These are phyloP conservation scores for Aspergillus viridinutans DNA, from an alignment of 2,329 filamentous ascomycete species.

Conservation along the genomic window DNA sequence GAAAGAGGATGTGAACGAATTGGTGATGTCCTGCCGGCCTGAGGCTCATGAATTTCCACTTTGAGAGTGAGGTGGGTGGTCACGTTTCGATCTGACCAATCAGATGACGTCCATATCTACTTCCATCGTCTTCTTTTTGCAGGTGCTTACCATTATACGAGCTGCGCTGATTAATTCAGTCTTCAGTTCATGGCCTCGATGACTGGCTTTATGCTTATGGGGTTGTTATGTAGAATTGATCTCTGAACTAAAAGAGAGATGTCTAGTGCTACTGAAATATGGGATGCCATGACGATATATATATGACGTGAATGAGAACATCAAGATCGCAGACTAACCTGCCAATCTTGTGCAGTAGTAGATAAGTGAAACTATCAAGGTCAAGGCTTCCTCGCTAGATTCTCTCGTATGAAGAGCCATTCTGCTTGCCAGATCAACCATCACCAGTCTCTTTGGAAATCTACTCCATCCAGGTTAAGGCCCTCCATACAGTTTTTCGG, in stretches of 20 bases:
- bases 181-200: neutral
- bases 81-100: neutral
- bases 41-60: neutral
- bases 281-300: neutral
- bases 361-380: neutral
- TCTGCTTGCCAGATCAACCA: neutral
- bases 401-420: neutral
- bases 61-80: neutral
- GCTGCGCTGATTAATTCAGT: neutral
- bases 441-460: neutral
- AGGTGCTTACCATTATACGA: neutral
- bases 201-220: neutral
- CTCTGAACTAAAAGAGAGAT: neutral
- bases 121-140: neutral
- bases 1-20: neutral
- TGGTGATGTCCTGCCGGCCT: neutral
- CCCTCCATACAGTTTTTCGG: neutral
- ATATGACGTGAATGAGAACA: neutral
- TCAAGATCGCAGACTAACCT: neutral
- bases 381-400: neutral
- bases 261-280: neutral
- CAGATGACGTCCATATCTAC: neutral
- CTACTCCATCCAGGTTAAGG: neutral
- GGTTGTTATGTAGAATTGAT: neutral
- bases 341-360: neutral